Base-by-base conservation (phyloP, 805 yeast species). In the Allodekkera sacchari region DNA sequence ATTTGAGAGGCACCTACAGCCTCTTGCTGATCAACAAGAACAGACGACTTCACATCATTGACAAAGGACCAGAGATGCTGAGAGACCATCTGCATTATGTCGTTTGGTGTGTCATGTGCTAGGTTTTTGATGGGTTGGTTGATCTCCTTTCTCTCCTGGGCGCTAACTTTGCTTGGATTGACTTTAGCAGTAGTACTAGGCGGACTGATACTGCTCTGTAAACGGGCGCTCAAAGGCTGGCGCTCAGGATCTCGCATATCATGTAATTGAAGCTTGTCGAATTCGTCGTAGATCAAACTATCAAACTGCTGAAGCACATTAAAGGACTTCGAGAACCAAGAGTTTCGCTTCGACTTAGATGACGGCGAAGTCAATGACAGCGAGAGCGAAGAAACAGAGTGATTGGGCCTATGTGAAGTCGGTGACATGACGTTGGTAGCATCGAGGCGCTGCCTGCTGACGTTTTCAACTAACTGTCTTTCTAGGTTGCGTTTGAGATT, bases 291-390 rank as follows among this genome's bases (percentile, higher is more conserved):
- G 20, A 80, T 57, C 52, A 77, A 60, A 32, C 69, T 73, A 49
- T 80, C 89, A 45, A 80, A 68, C 39, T 76, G 83, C 42, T 76
- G 83, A 28, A 80, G 63, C 31, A 77, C 60, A 28, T 64, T 69
- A 27, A 79, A 58, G 1, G 85, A 81, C 43, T 69, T 75, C 4
- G 74, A 52, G 24, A 56, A 46, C 55, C 44, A 58, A 32, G 51
- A 52, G 20, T 44, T 18, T 28, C 37, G 20, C 14, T 21, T 32
- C 13, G 21, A 9, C 30, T n/a, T 11, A 11, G 26, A 12, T 12
- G 26, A 23, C 12, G 28, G 7, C 17, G 28, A 13, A 9, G 17
- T 8, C 12, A 8, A 7, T 15, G 19, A 26, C 6, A 6, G n/a
- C n/a, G n/a, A n/a, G n/a, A n/a, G n/a, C n/a, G n/a, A 23, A 10